phyloP scores from a whole-genome alignment of 805 yeast genomes.

The Ogataea siamensis region DNA sequence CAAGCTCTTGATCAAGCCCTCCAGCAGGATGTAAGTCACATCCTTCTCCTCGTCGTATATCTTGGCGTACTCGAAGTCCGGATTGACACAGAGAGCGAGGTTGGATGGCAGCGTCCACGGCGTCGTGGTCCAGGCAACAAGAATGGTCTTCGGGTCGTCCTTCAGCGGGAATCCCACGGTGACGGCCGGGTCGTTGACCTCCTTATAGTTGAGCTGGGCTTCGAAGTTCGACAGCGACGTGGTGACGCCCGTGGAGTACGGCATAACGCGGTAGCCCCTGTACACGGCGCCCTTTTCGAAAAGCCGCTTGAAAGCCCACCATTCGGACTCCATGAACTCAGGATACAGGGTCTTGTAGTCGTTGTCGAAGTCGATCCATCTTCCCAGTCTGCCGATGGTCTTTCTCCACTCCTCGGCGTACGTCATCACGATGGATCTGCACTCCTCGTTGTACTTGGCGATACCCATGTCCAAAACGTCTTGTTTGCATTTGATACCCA shows the following conservation, averaged over 20 bases:
- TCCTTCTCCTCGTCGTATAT: slow-evolving; percentile 86
- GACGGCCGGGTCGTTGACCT: slow-evolving; percentile 94
- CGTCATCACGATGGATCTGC: slow-evolving; percentile 96
- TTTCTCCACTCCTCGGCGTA: slow-evolving; percentile 94
- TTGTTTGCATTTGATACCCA: slow-evolving; percentile 88
- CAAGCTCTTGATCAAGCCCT: slow-evolving; percentile 73
- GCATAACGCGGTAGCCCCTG: slow-evolving; percentile 97
- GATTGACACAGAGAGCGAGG: slow-evolving; percentile 87
- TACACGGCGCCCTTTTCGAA: slow-evolving; percentile 85
- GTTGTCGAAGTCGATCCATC: slow-evolving; percentile 99
- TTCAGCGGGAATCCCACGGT: slow-evolving; percentile 83
- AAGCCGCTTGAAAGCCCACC: slow-evolving; percentile 97
- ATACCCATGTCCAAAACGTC: slow-evolving; percentile 95
- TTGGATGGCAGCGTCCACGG: slow-evolving; percentile 99
- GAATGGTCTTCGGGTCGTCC: slow-evolving; percentile 75
- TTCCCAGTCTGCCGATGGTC: slow-evolving; percentile 90
- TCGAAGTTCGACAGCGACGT: slow-evolving; percentile 97
- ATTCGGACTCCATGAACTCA: slow-evolving; percentile 93
- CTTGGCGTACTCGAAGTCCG: slow-evolving; percentile 87
- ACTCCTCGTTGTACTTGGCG: slow-evolving; percentile 89
- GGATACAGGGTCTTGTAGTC: slow-evolving; percentile 97
- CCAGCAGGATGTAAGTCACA: slow-evolving; percentile 78
- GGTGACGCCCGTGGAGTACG: slow-evolving; percentile 95
- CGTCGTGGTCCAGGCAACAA: slow-evolving; percentile 99
- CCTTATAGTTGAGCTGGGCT: slow-evolving; percentile 98